Evolutionary conservation across 2,329 filamentous ascomycete genomes (phyloP), one percentile per base, ranked within the genome.

Genomic region (Botrytis tulipae): DNA sequence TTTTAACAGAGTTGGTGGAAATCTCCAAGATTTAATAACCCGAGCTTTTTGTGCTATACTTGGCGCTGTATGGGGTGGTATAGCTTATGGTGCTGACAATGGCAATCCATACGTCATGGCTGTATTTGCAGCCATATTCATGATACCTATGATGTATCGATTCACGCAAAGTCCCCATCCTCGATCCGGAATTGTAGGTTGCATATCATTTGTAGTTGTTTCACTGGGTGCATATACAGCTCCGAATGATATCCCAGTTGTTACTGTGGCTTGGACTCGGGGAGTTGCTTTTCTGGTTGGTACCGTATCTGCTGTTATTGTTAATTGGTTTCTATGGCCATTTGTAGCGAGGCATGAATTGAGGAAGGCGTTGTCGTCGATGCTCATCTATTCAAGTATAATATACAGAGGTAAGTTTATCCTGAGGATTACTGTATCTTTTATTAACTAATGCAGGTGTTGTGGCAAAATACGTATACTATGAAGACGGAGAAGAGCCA

Each of bases 291-390:
- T 90, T 74, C 81, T 89, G 3, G 79, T 88, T 35, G 88, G 88
- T 3, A 85, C 88, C 4, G 82, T 87, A 1, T 83, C 85, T 1
- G 87, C 88, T 0, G 83, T 89, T 18, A 75, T 88, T 1, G 84
- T 89, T 22, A 90, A 89, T 76, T 90, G 87, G 87, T 77, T 88
- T 20, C 80, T 90, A 5, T 90, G 88, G 88, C 88, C 88, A 3
- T 90, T 90, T 75, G 84, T 90, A 8, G 88, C 88, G 18, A 83
- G 88, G 20, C 87, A 89, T 76, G 88, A 89, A 78, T 83, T 90
- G 22, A 82, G 88, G 35, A 86, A 85, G 73, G 87, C 86, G 0
- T 79, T 89, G 2, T 87, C 87, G 0, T 82, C 84, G 3, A 89
- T 88, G 86, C 82, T 90, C 76, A 86, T 89, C 67, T 88, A 88